Percentiles rank a stretch among this genome's conserved stretches.
Conservation (phyloP, 2,329 filamentous ascomycete genomes). For the Coniochaeta prunicola region DNA sequence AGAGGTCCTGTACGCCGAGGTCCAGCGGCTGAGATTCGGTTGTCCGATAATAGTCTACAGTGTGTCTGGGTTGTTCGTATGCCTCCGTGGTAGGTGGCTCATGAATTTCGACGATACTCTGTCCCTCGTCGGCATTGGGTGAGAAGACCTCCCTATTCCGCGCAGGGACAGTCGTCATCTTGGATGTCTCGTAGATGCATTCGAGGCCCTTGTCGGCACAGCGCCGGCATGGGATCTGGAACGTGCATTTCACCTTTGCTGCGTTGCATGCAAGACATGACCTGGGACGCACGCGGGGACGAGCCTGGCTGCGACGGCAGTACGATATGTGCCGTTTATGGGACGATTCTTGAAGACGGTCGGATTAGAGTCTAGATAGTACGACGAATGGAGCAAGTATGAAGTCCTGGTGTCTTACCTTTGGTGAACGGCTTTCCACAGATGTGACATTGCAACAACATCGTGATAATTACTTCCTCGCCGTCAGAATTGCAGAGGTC, state of each 20-base stretch:
- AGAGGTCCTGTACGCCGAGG: not conserved
- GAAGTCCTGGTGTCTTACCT: not conserved
- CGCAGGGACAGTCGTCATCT: not conserved
- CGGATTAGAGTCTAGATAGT: not conserved
- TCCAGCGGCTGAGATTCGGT: not conserved
- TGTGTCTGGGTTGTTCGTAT: not conserved
- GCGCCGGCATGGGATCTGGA: slow-evolving; percentile 12
- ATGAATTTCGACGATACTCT: not conserved
- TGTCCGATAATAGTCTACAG: not conserved
- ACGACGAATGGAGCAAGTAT: not conserved
- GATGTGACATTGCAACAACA: not conserved
- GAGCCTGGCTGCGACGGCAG: slow-evolving; percentile 10
- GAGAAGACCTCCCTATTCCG: not conserved
- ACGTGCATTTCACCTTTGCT: slow-evolving; percentile 16
- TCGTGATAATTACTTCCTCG: not conserved
- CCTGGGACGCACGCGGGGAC: slow-evolving; percentile 9
- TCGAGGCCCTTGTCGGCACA: slow-evolving; percentile 12
- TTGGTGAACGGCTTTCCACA: not conserved
- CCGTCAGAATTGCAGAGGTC: not conserved
- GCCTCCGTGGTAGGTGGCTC: not conserved
- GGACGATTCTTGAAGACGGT: not conserved
- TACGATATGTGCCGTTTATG: slow-evolving; percentile 13
- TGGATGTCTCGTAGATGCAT: slow-evolving; percentile 11
- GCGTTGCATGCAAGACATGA: slow-evolving; percentile 14
- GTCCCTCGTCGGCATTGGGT: not conserved